Evolutionary conservation across 1,139 yeast genomes (phyloP), one percentile per base, ranked within the genome.

Genomic region (Sugiyamaella sp.): DNA sequence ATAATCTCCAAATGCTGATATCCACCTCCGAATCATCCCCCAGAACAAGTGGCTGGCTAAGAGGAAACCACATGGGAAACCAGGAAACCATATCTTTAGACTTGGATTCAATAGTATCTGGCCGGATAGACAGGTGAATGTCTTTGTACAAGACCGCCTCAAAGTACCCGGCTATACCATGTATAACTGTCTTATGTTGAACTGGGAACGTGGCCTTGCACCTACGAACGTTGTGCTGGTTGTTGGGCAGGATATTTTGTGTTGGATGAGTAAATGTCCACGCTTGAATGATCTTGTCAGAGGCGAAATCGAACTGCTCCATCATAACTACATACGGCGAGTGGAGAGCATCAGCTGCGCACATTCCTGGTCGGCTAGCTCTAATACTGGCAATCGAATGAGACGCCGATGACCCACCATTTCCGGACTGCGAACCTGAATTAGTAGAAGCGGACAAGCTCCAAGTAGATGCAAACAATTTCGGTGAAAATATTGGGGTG

Each of bases 21-120:
- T 78, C 79, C 5, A 86, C 61, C 50, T 76, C 83, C 3, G 84
- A 74, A 45, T 76, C 79, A 49, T 84, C 86, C 1, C 80, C 67
- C 0, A 82, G 69, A 19, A 71, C 66, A 9, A 80, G 60, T 1
- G 86, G 84, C 5, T 74, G 72, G 46, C 74, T 73, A 1, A 87
- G 65, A 0, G 97, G 96, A 66, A 90, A 85, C 62, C 84, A 76
- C 25, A 86, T 73, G 0, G 97, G 96, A 54, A 85, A 79, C 90
- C 90, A 85, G 0, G 88, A 82, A 12, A 73, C 68, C 67, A 82
- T 64, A 61, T 78, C 83, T 68, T 81, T 77, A 2, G 93, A 84
- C 32, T 72, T 74, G 63, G 60, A 64, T 60, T 57, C 74, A 66
- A 56, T 62, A 45, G 62, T 66, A 38, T 74, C 75, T 0, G 87